These are phyloP conservation scores for Rhododendron molle DNA, from an alignment of 148 eudicot genomes.

Conservation along the genomic window DNA sequence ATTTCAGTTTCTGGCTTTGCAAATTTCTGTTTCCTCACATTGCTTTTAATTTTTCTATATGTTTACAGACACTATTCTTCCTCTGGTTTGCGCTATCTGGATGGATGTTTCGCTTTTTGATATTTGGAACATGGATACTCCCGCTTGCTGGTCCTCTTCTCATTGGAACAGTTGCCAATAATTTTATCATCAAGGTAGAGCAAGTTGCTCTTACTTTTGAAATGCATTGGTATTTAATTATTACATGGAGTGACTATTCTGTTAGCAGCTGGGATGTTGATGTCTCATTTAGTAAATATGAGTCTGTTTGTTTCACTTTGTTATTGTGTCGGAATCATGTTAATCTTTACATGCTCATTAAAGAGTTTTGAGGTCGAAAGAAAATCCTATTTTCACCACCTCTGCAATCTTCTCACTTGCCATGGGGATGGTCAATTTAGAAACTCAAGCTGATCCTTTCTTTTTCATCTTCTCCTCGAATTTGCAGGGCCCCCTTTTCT, in stretches of 20 bases:
- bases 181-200: conserved; percentile 74
- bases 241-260: not conserved
- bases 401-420: not conserved
- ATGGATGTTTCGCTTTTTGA: conserved; percentile 80
- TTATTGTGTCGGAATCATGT: not conserved
- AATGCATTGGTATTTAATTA: not conserved
- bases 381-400: not conserved
- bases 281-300: not conserved
- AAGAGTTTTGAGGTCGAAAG: not conserved
- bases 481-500: too few relatives aligned
- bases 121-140: conserved; percentile 73
- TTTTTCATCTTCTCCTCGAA: too few relatives aligned
- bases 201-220: not conserved
- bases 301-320: not conserved
- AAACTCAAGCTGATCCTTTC: not conserved
- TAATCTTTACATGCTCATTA: not conserved
- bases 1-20: not conserved
- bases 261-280: not conserved
- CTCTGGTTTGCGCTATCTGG: conserved; percentile 95
- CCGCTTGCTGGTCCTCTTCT: conserved; percentile 93
- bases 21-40: conserved; percentile 9
- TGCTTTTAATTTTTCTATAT: not conserved
- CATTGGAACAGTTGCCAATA: conserved; percentile 68
- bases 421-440: not conserved
- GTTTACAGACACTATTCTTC: conserved; percentile 72